phyloP scores from a whole-genome alignment of 2,329 filamentous ascomycete species.

The Elsinoe perseae region DNA sequence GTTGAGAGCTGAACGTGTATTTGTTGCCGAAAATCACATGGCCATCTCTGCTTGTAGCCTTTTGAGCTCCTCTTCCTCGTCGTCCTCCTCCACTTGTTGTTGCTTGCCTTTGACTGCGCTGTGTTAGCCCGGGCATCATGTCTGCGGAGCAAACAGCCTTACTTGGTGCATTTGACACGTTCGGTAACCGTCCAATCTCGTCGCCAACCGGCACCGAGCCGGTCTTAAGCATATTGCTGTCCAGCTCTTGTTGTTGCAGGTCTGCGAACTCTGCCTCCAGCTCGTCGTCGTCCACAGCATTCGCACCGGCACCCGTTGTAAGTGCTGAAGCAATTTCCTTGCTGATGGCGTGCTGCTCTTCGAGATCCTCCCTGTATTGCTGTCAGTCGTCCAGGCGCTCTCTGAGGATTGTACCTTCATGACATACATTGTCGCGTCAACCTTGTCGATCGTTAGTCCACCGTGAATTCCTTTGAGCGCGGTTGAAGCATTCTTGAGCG shows the following conservation, averaged over 20 bases:
- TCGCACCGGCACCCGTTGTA: constrained; percentile 57
- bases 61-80: constrained; percentile 89
- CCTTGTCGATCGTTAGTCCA: constrained; percentile 84
- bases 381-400: background rate
- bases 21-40: constrained; percentile 51
- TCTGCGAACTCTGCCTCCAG: constrained; percentile 77
- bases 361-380: constrained; percentile 66
- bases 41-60: constrained; percentile 97
- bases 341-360: constrained; percentile 86
- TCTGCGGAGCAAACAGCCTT: constrained; percentile 34
- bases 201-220: constrained; percentile 76
- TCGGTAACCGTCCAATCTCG: constrained; percentile 67
- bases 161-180: constrained; percentile 68
- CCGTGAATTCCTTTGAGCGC: constrained; percentile 93
- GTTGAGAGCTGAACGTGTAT: background rate
- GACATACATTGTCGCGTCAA: constrained; percentile 87
- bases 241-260: constrained; percentile 84
- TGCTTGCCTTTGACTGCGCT: constrained; percentile 40
- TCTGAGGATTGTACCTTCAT: background rate
- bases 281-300: constrained; percentile 77
- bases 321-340: constrained; percentile 88
- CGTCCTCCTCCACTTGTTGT: constrained; percentile 61
- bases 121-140: background rate
- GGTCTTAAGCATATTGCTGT: constrained; percentile 87
- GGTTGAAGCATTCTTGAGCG: constrained; percentile 82